Evolutionary conservation across 2,329 filamentous ascomycete genomes (phyloP).

Genomic region (Thermomyces lanuginosus): DNA sequence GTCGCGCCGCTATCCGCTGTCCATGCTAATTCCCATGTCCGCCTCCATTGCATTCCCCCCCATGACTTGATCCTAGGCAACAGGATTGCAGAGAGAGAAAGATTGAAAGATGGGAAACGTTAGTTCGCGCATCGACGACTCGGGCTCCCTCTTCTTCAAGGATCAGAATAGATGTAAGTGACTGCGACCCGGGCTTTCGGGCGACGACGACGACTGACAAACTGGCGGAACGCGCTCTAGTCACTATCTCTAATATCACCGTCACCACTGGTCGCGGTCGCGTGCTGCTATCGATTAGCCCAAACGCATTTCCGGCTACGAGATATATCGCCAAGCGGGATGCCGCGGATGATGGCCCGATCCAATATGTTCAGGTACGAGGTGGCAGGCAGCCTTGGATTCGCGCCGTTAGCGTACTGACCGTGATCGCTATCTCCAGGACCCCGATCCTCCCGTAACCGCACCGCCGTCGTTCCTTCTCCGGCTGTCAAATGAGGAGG

Average conservation of each 20-base stretch:
- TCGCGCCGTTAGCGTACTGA: background rate
- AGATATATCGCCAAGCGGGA: constrained; percentile 59
- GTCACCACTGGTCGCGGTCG: constrained; percentile 67
- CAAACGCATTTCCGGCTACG: constrained; percentile 76
- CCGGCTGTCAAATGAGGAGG: constrained; percentile 77
- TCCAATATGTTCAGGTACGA: constrained; percentile 82
- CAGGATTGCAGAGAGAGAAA: background rate
- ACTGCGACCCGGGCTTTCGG: constrained; percentile 3
- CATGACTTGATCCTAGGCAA: no score
- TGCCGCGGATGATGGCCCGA: constrained; percentile 52
- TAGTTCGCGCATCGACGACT: constrained; percentile 71
- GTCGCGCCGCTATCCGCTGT: no score
- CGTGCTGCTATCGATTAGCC: constrained; percentile 58
- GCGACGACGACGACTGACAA: background rate
- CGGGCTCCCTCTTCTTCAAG: constrained; percentile 62
- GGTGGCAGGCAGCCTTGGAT: background rate
- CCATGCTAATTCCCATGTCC: no score
- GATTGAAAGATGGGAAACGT: constrained; percentile 69
- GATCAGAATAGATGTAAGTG: constrained; percentile 79
- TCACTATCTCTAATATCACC: constrained; percentile 69
- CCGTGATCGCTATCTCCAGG: constrained; percentile 35
- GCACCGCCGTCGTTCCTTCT: constrained; percentile 56
- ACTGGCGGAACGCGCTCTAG: constrained; percentile 30
- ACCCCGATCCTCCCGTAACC: constrained; percentile 48
- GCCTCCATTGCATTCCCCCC: no score